Evolutionary conservation across 345 rosid genomes (phyloP).

Genomic region (Brassica carinata): DNA sequence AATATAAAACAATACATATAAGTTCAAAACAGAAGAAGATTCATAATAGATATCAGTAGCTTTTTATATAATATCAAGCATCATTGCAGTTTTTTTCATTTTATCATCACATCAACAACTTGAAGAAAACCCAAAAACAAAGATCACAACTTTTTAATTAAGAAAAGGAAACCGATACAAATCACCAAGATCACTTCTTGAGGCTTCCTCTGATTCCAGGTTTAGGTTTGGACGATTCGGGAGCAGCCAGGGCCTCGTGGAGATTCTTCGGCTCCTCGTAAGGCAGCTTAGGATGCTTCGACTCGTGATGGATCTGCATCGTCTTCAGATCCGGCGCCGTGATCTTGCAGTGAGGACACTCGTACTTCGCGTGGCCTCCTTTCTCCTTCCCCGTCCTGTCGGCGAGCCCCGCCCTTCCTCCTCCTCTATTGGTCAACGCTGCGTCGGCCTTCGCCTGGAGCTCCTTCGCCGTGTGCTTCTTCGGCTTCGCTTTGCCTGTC

Average conservation of each 20-base stretch:
- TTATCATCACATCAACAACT: slow-evolving; percentile 27
- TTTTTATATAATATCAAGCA: slow-evolving; percentile 23
- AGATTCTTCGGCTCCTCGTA: slow-evolving; percentile 75
- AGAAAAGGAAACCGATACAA: background rate
- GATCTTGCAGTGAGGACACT: slow-evolving; percentile 87
- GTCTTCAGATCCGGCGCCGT: slow-evolving; percentile 81
- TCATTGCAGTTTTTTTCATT: slow-evolving; percentile 10
- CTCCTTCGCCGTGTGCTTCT: slow-evolving; percentile 99
- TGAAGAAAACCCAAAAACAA: background rate
- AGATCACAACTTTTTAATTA: background rate
- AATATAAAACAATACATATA: background rate
- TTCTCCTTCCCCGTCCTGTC: slow-evolving; percentile 77
- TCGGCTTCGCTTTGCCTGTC: slow-evolving; percentile 99
- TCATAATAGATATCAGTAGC: slow-evolving; percentile 12
- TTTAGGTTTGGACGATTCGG: slow-evolving; percentile 47
- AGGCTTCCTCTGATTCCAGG: slow-evolving; percentile 64
- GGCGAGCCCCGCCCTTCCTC: slow-evolving; percentile 84
- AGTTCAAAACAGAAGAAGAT: background rate
- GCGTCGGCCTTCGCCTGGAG: slow-evolving; percentile 85
- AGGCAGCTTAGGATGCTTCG: slow-evolving; percentile 83
- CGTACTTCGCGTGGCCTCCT: slow-evolving; percentile 93
- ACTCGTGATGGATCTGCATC: slow-evolving; percentile 97
- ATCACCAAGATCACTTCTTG: slow-evolving; percentile 46
- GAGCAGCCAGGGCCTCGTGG: slow-evolving; percentile 47
- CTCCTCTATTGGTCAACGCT: slow-evolving; percentile 90